Evolutionary conservation across 2,329 filamentous ascomycete species (phyloP).

Genomic region (Taxawa tesnikishii): DNA sequence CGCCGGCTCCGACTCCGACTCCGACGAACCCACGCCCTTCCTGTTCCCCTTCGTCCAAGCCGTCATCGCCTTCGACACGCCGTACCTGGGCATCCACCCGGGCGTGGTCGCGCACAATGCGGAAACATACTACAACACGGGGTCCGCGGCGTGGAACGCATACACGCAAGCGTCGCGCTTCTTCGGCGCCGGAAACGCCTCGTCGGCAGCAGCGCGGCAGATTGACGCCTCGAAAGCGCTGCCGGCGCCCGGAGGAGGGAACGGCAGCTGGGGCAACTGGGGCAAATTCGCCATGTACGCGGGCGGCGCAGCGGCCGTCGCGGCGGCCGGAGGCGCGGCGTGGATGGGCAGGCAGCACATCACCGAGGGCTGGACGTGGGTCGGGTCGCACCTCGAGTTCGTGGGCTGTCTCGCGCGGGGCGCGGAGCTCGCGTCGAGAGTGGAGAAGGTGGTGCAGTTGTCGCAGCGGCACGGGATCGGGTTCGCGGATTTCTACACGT

Average conservation of each 20-base stretch:
- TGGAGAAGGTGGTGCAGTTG: slow-evolving; percentile 55
- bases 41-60: slow-evolving; percentile 93
- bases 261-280: slow-evolving; percentile 60
- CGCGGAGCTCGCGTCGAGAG: slow-evolving; percentile 65
- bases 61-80: slow-evolving; percentile 87
- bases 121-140: slow-evolving; percentile 72
- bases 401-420: slow-evolving; percentile 78
- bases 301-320: slow-evolving; percentile 66
- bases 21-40: slow-evolving; percentile 35
- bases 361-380: slow-evolving; percentile 65
- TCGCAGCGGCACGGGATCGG: slow-evolving; percentile 56
- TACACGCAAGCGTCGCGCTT: slow-evolving; percentile 50
- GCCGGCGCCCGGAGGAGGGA: slow-evolving; percentile 12
- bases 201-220: slow-evolving; percentile 12
- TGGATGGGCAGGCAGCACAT: slow-evolving; percentile 79
- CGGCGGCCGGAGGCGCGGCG: slow-evolving; percentile 72
- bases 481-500: slow-evolving; percentile 79
- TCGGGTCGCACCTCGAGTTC: slow-evolving; percentile 82
- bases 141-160: slow-evolving; percentile 55
- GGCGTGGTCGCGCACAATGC: slow-evolving; percentile 77
- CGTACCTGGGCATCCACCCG: slow-evolving; percentile 71
- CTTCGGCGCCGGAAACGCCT: slow-evolving; percentile 34
- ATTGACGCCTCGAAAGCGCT: slow-evolving; percentile 17
- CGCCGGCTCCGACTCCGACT: slow-evolving; percentile 20
- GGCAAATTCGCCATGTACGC: slow-evolving; percentile 77